Percentiles rank a stretch among this genome's conserved stretches.
These are phyloP conservation scores for Candida nitratophila DNA, from an alignment of 805 yeast species.

Conservation along the genomic window DNA sequence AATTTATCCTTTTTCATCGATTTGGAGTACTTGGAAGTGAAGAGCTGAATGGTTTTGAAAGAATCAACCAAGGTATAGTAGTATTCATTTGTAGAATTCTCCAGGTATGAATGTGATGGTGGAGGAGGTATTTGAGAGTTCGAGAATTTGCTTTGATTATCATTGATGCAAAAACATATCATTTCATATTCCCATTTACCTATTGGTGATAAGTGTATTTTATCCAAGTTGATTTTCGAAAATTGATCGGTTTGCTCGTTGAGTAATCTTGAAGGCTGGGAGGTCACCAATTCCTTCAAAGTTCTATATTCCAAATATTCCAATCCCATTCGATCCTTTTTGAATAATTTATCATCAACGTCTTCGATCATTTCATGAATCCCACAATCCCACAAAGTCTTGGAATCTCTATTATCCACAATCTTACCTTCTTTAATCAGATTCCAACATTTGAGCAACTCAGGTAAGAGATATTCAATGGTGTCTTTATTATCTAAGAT, in stretches of 20 bases:
- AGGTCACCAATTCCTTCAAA: constrained; percentile 34
- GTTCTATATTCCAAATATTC: constrained; percentile 30
- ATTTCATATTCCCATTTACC: background rate
- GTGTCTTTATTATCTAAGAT: constrained; percentile 17
- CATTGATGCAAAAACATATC: background rate
- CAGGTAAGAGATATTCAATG: constrained; percentile 8
- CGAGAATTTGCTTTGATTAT: background rate
- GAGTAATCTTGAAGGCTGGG: constrained; percentile 22
- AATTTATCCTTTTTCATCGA: background rate
- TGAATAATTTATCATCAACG: constrained; percentile 14
- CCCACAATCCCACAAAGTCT: constrained; percentile 47
- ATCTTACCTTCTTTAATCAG: constrained; percentile 20
- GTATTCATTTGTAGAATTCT: constrained; percentile 8
- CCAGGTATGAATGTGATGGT: background rate
- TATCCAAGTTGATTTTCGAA: background rate
- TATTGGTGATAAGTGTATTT: background rate
- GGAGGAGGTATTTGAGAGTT: background rate
- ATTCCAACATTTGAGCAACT: constrained; percentile 9
- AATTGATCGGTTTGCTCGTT: constrained; percentile 14
- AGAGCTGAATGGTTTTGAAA: constrained; percentile 14
- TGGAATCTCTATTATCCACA: constrained; percentile 56
- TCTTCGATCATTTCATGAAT: constrained; percentile 21
- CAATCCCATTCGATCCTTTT: constrained; percentile 20
- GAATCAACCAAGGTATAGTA: constrained; percentile 17
- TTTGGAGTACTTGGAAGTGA: too few relatives aligned